Percentiles rank a stretch among this genome's conserved stretches.
These are phyloP conservation scores for Bolboschoenoplectus hybrid DNA, from an alignment of 202 grass and related monocot species.

Conservation along the genomic window DNA sequence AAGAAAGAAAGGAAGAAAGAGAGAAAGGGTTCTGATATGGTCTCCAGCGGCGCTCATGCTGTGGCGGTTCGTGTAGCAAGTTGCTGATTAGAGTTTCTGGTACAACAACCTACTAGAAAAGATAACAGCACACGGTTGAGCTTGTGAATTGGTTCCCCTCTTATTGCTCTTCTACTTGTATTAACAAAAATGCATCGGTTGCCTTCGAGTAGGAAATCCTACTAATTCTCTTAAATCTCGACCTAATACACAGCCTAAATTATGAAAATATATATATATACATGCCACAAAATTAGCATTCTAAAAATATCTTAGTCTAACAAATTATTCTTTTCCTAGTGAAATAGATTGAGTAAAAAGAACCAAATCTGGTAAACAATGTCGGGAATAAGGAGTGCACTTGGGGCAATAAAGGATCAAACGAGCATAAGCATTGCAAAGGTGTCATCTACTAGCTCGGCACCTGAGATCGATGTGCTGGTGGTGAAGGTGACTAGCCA, in stretches of 20 bases:
- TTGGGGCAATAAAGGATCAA: constrained; percentile 84
- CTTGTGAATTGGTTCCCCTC: not conserved
- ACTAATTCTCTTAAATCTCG: not conserved
- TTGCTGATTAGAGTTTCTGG: not conserved
- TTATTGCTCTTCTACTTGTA: not conserved
- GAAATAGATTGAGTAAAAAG: not conserved
- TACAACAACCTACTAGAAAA: constrained; percentile 21
- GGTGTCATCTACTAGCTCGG: constrained; percentile 50
- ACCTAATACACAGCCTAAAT: not conserved
- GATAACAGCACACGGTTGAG: not conserved
- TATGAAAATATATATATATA: not conserved
- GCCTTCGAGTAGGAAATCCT: not conserved
- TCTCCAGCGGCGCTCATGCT: not conserved
- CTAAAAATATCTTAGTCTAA: constrained; percentile 3
- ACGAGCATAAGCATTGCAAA: constrained; percentile 73
- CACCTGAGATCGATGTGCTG: constrained; percentile 73
- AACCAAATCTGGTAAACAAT: not conserved
- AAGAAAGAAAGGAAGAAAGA: not conserved
- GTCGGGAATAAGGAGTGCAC: constrained; percentile 73
- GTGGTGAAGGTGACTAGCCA: constrained; percentile 75
- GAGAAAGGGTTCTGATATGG: not conserved
- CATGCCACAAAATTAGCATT: constrained; percentile 15
- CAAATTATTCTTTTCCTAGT: not conserved
- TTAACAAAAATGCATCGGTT: not conserved
- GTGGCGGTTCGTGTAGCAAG: not conserved